Evolutionary conservation across 2,329 filamentous ascomycete genomes (phyloP).

Genomic region (Aureobasidium uvarum): DNA sequence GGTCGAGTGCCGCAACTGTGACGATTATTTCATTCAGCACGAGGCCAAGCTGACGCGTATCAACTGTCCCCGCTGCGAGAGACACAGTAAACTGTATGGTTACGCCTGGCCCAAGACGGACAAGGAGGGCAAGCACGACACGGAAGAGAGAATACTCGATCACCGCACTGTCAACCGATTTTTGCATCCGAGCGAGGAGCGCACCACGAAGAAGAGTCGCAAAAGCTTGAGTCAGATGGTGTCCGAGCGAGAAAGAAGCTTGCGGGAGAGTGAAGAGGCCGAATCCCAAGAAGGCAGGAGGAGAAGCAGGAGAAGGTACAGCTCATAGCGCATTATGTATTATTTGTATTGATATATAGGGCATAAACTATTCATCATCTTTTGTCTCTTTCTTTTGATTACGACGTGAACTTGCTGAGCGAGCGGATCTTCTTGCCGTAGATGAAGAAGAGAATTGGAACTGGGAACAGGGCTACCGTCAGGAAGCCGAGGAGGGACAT

Average conservation of each 20-base stretch:
- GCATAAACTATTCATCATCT: background rate
- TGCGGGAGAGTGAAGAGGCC: constrained; percentile 31
- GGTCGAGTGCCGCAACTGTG: constrained; percentile 86
- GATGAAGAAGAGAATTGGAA: constrained; percentile 35
- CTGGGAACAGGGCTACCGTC: constrained; percentile 33
- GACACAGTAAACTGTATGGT: constrained; percentile 93
- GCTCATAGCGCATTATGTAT: constrained; percentile 14
- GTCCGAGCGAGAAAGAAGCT: constrained; percentile 33
- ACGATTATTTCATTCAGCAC: constrained; percentile 76
- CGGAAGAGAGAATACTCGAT: constrained; percentile 68
- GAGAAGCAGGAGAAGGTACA: constrained; percentile 28
- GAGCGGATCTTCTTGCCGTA: constrained; percentile 33
- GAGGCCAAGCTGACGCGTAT: constrained; percentile 84
- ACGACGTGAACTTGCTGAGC: constrained; percentile 29
- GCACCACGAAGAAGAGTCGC: constrained; percentile 37
- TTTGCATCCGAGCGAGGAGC: constrained; percentile 55
- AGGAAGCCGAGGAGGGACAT: constrained; percentile 38
- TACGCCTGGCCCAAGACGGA: constrained; percentile 97
- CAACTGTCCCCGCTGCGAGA: constrained; percentile 87
- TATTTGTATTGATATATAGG: constrained; percentile 2
- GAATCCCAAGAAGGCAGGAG: constrained; percentile 28
- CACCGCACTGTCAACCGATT: constrained; percentile 88
- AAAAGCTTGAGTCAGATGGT: constrained; percentile 36
- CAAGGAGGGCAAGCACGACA: constrained; percentile 69
- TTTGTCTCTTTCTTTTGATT: background rate